A percentile compares a stretch with the other conserved stretches of the same genome.
phyloP scores from a whole-genome alignment of 805 yeast species.

The Candida sanyiensis region DNA sequence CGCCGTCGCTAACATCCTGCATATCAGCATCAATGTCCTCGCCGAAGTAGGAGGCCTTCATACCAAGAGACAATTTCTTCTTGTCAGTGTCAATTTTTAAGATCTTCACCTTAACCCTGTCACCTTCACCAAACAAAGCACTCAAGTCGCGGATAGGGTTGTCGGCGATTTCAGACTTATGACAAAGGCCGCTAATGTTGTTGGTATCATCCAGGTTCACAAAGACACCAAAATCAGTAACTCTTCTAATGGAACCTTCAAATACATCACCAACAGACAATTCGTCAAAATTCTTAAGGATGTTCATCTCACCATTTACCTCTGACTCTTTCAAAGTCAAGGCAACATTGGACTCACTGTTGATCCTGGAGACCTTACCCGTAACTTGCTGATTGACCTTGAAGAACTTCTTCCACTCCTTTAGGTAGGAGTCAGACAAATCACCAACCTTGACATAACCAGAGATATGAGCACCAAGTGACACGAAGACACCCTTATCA shows the following conservation, averaged over 20 bases:
- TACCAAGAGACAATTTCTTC: slow-evolving; percentile 78
- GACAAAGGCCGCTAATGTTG: slow-evolving; percentile 81
- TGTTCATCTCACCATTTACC: slow-evolving; percentile 61
- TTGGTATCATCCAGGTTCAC: slow-evolving; percentile 71
- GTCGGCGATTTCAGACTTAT: slow-evolving; percentile 77
- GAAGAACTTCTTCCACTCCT: slow-evolving; percentile 83
- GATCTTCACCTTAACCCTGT: slow-evolving; percentile 80
- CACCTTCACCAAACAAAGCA: slow-evolving; percentile 80
- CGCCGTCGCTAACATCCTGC: slow-evolving; percentile 25
- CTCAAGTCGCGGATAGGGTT: slow-evolving; percentile 51
- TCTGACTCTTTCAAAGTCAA: slow-evolving; percentile 79
- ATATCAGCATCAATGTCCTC: slow-evolving; percentile 31
- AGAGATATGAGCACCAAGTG: slow-evolving; percentile 61
- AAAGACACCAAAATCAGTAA: slow-evolving; percentile 88
- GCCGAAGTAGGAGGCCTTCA: slow-evolving; percentile 87
- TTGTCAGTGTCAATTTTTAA: slow-evolving; percentile 56
- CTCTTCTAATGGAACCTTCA: slow-evolving; percentile 74
- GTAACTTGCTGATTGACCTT: slow-evolving; percentile 63
- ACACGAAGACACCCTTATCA: slow-evolving; percentile 71
- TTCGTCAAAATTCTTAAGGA: slow-evolving; percentile 58
- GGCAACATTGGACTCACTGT: slow-evolving; percentile 57
- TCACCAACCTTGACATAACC: slow-evolving; percentile 81
- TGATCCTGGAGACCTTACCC: slow-evolving; percentile 65
- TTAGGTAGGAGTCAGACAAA: slow-evolving; percentile 72
- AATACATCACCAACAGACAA: slow-evolving; percentile 62